Evolutionary conservation across 2,329 filamentous ascomycete genomes (phyloP), one percentile per base, ranked within the genome.

Genomic region (Colletotrichum sojae): DNA sequence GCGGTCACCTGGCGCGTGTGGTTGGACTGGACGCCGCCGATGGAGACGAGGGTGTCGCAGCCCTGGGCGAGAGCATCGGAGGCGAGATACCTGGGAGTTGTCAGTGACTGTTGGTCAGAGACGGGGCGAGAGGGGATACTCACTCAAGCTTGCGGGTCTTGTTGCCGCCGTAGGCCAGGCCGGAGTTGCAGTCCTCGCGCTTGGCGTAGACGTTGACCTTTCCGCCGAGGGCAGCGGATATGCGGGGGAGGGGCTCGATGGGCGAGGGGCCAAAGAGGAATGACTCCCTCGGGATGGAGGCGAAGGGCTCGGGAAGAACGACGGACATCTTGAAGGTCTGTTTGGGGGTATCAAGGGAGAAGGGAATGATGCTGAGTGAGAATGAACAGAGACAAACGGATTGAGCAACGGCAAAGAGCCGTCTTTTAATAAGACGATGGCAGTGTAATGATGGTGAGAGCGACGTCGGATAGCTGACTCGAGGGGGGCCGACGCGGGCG

Each of bases 111-210:
- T 16, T 20, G 16, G 20, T 12, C 20, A 4, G 4, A 10, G 46
- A 22, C 8, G 16, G 1, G 16, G 3, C 22, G 6, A 15, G 1
- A n/a, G 4, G 39, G 18, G 16, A 13, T 4, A 74, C 76, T 72
- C 76, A 88, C 83, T 93, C 90, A 2, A 92, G 83, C 78, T 92
- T 92, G 67, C 90, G 84, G 36, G 87, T 89, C 79, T 92, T 92
- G 82, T 92, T 92, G 61, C 90, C 90, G 45, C 90, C 90, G 74
- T 85, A 91, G 3, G 90, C 90, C 18, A 92, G 84, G 0, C 87
- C 88, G 2, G 89, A 91, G 79, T 91, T 92, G 75, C 89, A 89
- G 79, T 93, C 91, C 72, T 93, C 91, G 58, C 91, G 86, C 79
- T 93, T 93, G 61, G 91, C 91, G 76, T 89, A 93, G 71, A 93